Evolutionary conservation across 148 eudicot genomes (phyloP), one percentile per base, ranked within the genome.

Genomic region (Chenopodium berlandieri): DNA sequence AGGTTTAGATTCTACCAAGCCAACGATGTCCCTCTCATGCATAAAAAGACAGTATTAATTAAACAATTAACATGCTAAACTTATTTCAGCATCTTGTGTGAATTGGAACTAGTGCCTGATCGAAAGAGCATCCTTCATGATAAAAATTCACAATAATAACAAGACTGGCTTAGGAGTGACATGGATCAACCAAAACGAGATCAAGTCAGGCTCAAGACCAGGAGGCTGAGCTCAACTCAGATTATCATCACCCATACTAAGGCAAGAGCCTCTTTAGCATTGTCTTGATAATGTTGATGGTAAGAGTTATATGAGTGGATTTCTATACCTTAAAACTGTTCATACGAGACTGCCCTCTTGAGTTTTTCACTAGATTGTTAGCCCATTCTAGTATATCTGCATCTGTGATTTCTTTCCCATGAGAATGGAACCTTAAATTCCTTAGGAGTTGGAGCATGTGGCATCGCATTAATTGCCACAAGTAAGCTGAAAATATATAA

Each of bases 381-480:
- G 99, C 98, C 99, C 99, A 97, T 82, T 90, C 85, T 75, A 94
- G 89, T 82, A 97, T 97, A 88, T 97, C 95, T 25, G 91, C 91
- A 87, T 97, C 99, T 44, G 83, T 88, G 78, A 97, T 92, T 85
- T 97, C 99, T 89, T 94, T 97, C 79, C 94, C 98, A 72, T 90
- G 89, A 75, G 99, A 97, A 89, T 91, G 97, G 74, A 82, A 89
- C 89, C 98, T 94, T 85, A 97, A 86, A 82, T 90, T 89, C 88
- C 91, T 94, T 65, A 97, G 79, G 37, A 97, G 98, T 82, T 94
- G 98, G 79, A 97, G 94, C 94, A 97, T 92, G 91, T 97, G 92
- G 88, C 34, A 91, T 81, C 99, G 89, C 99, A 97, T 97, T 85
- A 97, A 84, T 82, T 97, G 99, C 99, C 99, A 97, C 83, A 97